These are phyloP conservation scores for Heterobasidion parviporum DNA, from an alignment of 1,284 basidiomycete species.

Conservation along the genomic window DNA sequence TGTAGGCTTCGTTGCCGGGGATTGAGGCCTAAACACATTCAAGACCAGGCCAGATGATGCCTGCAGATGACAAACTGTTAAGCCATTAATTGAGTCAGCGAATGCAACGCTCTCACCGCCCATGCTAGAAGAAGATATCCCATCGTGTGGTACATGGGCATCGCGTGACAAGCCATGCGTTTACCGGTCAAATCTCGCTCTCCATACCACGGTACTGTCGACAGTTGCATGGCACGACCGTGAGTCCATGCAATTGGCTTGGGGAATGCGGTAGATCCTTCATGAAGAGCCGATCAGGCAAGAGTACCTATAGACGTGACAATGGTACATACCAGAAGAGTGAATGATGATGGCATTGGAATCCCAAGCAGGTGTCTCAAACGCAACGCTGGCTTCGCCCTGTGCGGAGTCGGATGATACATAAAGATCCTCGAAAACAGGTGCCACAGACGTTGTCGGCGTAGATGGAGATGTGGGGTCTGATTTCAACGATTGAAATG, in stretches of 20 bases:
- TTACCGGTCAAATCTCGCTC: constrained; percentile 15
- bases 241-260: constrained; percentile 15
- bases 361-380: not conserved
- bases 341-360: constrained; percentile 1
- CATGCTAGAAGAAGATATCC: constrained; percentile 6
- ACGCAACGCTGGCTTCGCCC: not conserved
- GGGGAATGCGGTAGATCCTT: constrained; percentile 19
- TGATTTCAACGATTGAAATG: not conserved
- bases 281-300: not conserved
- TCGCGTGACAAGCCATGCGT: constrained; percentile 12
- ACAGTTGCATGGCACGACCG: constrained; percentile 3
- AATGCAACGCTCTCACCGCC: not conserved
- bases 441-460: not conserved
- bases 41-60: not conserved
- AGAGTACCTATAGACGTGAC: not conserved
- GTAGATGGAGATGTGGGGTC: not conserved
- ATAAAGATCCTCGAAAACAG: constrained; percentile 1
- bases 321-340: constrained; percentile 1
- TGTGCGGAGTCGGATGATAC: not conserved
- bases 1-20: not conserved
- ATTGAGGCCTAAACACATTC: not conserved
- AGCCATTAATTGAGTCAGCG: not conserved
- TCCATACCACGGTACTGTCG: constrained; percentile 11
- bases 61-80: not conserved
- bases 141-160: constrained; percentile 19